Evolutionary conservation across 352 stramenopile genomes (phyloP), one percentile per base, ranked within the genome.

Genomic region (Lagenidium giganteum): DNA sequence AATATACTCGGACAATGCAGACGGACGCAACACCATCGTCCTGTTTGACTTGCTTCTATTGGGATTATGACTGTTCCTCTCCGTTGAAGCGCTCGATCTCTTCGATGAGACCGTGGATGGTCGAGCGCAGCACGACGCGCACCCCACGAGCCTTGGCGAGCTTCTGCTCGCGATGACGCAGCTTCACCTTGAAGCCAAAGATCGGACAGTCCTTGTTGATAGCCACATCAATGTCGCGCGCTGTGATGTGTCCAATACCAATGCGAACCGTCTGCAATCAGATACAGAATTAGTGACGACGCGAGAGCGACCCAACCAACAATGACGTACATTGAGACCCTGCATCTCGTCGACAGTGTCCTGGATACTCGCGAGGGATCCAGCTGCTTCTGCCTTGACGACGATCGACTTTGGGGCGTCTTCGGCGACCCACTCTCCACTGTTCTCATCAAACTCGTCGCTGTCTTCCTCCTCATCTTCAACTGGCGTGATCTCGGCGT

Each of bases 131-230:
- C 37, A 91, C 63, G 11, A 93, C 64, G 5, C 70, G 74, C 27
- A 93, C 76, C 25, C 74, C 69, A 33, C 70, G 63, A 22, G 70
- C 40, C 9, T 55, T 57, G 9, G 80, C 80, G 11, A 89, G 51
- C 27, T 67, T 70, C 26, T 66, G 54, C 57, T 90, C 78, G 16
- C 78, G 75, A 7, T 64, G 59, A 22, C 59, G 70, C 17, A 91
- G 45, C 34, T 83, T 83, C 8, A 92, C 74, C 36, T 89, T 89
- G 45, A 93, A 93, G 24, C 75, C 81, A 23, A 87, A 90, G 51
- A 92, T 92, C 31, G 78, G 80, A 27, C 81, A 93, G 40, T 86
- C 70, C 51, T 69, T 60, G 50, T 84, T 83, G 54, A 86, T 85
- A 16, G 77, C 77, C 11, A 86, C 74, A 34, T 93, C 81, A 26